Evolutionary conservation across 371 early-diverging fungal species (phyloP), one percentile per base, ranked within the genome.

Genomic region (Choanephora cucurbitarum): DNA sequence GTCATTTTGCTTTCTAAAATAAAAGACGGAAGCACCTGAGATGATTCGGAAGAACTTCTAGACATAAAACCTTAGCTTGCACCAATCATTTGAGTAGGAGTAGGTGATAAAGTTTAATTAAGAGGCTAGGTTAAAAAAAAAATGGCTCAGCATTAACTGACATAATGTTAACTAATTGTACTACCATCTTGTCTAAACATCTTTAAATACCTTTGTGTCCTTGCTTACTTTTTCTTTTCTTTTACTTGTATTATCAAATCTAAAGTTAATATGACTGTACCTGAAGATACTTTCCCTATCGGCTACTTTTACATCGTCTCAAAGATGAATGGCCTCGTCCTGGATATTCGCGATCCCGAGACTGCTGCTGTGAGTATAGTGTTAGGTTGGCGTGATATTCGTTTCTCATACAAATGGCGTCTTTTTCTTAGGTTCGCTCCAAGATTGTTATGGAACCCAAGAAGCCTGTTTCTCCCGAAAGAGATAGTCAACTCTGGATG

Each of bases 401-500:
- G 17, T 17, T 45, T 7, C 13, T 24, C 21, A 33, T 18, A 17
- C 11, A 18, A 13, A 31, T 19, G 19, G 3, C 21, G 15, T 22
- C 21, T 34, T 44, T n/a, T n/a, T n/a, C n/a, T n/a, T 46, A 73
- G 74, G 40, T 57, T 21, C 34, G 49, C 6, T 50, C 75, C 39
- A 69, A 69, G 17, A 60, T 75, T 51, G 63, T 75, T 7, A 75
- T 67, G 69, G 60, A 60, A 17, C 39, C 54, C 10, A 75, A 69
- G 51, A 64, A 67, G 14, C 53, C 59, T 32, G 46, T 53, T 37
- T 69, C 72, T 40, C 67, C 72, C 39, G 75, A 71, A 34, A 58
- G 72, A 44, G 75, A 75, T 40, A 56, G 53, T 18, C 75, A 75
- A 43, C 67, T 75, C 8, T 75, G 72, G 72, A 72, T 75, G n/a